Percentiles rank a stretch among this genome's conserved stretches.
phyloP scores from a whole-genome alignment of 345 rosid species.

The Aquilaria sinensis region DNA sequence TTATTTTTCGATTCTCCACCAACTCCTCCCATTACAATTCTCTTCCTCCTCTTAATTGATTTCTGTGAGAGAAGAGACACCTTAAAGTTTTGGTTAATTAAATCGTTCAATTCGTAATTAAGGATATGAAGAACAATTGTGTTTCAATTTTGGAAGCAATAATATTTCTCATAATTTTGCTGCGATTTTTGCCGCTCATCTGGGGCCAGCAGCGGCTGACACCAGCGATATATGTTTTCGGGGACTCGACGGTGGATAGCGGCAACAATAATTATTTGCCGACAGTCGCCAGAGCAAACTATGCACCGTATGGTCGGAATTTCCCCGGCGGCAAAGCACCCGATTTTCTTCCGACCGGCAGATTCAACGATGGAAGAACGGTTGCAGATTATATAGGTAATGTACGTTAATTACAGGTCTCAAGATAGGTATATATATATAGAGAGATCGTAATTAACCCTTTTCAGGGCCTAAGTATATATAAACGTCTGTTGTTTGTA shows the following conservation, averaged over 20 bases:
- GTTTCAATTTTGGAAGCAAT: too few species aligned
- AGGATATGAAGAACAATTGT: too few species aligned
- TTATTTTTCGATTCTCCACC: too few species aligned
- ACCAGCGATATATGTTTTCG: slow-evolving; percentile 42
- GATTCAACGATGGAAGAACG: slow-evolving; percentile 49
- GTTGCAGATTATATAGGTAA: slow-evolving; percentile 36
- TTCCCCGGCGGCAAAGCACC: slow-evolving; percentile 5
- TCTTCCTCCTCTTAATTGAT: too few species aligned
- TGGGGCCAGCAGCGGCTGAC: neutral
- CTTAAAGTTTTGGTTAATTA: too few species aligned
- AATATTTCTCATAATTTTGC: neutral
- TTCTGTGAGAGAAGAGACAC: too few species aligned
- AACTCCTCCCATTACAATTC: too few species aligned
- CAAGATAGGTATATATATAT: neutral
- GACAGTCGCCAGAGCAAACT: slow-evolving; percentile 32
- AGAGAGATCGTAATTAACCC: too few species aligned
- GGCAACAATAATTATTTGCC: slow-evolving; percentile 46
- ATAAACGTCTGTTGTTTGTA: neutral
- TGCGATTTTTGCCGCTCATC: neutral
- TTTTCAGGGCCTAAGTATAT: neutral
- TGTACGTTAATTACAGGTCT: neutral
- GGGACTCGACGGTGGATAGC: slow-evolving; percentile 40
- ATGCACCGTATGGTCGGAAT: slow-evolving; percentile 29
- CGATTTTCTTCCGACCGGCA: slow-evolving; percentile 26
- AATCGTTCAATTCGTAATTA: too few species aligned